phyloP scores from a whole-genome alignment of 345 rosid species.

The Psidium friedrichsthalianum region DNA sequence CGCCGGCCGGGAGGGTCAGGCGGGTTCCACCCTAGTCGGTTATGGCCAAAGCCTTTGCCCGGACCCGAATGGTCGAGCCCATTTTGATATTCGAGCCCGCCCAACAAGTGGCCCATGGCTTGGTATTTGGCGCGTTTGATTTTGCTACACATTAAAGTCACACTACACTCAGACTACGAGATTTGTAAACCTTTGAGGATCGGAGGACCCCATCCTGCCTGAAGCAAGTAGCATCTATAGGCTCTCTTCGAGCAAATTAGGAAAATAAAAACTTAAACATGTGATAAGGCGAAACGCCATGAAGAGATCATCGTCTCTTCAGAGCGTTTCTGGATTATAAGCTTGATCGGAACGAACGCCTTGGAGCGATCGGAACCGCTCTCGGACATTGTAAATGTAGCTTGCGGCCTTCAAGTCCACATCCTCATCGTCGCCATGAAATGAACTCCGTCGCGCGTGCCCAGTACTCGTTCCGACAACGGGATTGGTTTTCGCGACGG shows the following conservation, averaged over 20 bases:
- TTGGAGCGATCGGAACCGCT: constrained; percentile 21
- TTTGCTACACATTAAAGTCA: neutral
- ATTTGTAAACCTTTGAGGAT: neutral
- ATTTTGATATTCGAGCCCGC: neutral
- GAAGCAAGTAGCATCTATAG: neutral
- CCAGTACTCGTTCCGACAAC: neutral
- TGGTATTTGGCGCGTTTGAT: neutral
- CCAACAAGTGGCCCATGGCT: neutral
- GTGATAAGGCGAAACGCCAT: neutral
- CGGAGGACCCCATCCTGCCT: neutral
- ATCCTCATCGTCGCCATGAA: constrained; percentile 14
- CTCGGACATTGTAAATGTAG: constrained; percentile 25
- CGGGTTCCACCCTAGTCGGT: neutral
- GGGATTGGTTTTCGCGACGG: neutral
- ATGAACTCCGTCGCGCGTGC: neutral
- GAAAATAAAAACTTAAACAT: neutral
- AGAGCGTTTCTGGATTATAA: neutral
- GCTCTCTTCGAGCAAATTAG: neutral
- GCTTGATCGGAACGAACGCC: constrained; percentile 4
- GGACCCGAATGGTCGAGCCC: neutral
- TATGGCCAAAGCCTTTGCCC: neutral
- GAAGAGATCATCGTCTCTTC: neutral
- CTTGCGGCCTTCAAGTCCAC: constrained; percentile 29
- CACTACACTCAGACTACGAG: neutral
- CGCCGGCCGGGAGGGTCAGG: neutral